Evolutionary conservation across 345 rosid species (phyloP), one percentile per base, ranked within the genome.

Genomic region (Erucastrum elatum): DNA sequence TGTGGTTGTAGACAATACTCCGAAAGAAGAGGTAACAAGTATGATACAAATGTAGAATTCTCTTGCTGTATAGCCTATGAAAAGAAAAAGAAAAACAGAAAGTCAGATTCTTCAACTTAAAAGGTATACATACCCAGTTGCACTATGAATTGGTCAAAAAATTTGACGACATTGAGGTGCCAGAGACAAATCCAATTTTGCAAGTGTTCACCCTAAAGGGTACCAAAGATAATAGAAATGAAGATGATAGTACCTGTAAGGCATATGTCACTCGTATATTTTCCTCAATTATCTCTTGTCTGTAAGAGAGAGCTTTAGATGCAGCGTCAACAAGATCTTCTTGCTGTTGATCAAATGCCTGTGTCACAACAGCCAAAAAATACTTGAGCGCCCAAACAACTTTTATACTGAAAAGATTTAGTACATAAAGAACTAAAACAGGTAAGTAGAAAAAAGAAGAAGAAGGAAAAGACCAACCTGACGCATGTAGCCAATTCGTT

Each of bases 261-360:
- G 89, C 93, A 80, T 93, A 93, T 12, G 98, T 87, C 10, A 95
- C 79, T 34, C 90, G 96, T 77, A 95, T 87, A 76, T 95, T 95
- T 87, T 95, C 99, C 84, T 95, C 98, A 71, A 95, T 91, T 80
- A 95, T 90, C 79, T 93, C 98, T 80, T 95, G 99, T 83, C 98
- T 90, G 77, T 93, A 95, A 27, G 98, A 88, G 79, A 93, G 94
- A 79, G 99, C 92, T 88, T 95, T 93, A 10, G 98, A 93, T 71
- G 96, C 87, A 72, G 99, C 90, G 74, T 93, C 99, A 64, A 88
- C 90, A 77, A 93, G 91, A 85, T 95, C 99, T 82, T 95, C 94
- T 68, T 93, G 99, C 80, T 95, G 97, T 80, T 91, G 97, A 88
- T 91, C 98, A 85, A 90, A 91, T 86, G 94, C 98, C 99, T 95